Evolutionary conservation across 192 early-diverging fungal genomes (phyloP), one percentile per base, ranked within the genome.

Genomic region (Rhizophagus sp.): DNA sequence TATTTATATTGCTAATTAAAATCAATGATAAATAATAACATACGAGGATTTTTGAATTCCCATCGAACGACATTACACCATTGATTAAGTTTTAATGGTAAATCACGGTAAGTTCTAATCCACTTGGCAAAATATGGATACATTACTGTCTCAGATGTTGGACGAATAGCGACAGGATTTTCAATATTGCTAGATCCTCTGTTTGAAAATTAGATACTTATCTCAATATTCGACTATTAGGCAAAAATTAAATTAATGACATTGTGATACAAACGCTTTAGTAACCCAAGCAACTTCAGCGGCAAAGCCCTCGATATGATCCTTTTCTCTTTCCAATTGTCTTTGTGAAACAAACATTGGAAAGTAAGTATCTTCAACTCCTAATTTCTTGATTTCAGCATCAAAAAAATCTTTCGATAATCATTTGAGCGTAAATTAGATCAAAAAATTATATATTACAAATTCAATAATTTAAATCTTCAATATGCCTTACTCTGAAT

Each of bases 271-370:
- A 27, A 81, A 86, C 85, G 98, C 98, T 82, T 90, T 95, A 33
- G 98, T 99, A 36, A 99, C 98, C 98, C 98, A 99, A 17, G 98
- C 98, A n/a, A 99, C 98, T 85, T 99, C 98, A 39, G 98, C 97
- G 63, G 97, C 95, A 86, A 99, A 99, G 30, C 98, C 98, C 82
- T 99, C 98, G 74, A 99, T 92, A 87, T 99, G 98, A 79, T 98
- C 97, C 92, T 99, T 99, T 84, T 99, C 98, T 78, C 90, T 90
- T 80, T 99, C 93, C 81, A 99, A 89, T 63, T 92, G 92, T 79
- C 89, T 86, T 78, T 88, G 87, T 22, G 96, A 93, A 17, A 99
- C 96, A 87, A 99, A 99, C 97, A 99, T 99, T 71, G 98, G 98
- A 91, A 99, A 99, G 88, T 98, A 99, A 83, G 94, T 93, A 86